Evolutionary conservation across 1,284 basidiomycete genomes (phyloP).

Genomic region (Takashimella tepidaria): DNA sequence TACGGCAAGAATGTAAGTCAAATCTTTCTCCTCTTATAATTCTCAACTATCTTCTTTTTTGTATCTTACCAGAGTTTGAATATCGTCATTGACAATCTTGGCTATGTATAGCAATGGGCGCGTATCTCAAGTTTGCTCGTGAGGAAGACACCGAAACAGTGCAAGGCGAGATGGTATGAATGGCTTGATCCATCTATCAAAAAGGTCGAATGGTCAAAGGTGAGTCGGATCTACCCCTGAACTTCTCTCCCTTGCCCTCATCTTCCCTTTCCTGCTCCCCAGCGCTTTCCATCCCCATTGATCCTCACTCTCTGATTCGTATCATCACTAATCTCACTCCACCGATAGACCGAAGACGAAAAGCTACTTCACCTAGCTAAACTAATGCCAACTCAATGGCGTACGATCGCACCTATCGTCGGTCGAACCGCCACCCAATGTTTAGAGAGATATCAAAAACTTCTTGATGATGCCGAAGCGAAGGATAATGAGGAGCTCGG

Average conservation of each 20-base stretch:
- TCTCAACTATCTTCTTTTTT: not conserved
- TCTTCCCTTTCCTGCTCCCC: not conserved
- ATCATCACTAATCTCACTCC: conserved; percentile 17
- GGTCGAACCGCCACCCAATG: conserved; percentile 99
- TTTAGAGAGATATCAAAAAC: conserved; percentile 94
- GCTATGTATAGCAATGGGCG: conserved; percentile 59
- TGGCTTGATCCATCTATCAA: conserved; percentile 99
- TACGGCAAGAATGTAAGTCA: conserved; percentile 88
- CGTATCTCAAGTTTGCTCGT: conserved; percentile 97
- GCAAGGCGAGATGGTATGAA: conserved; percentile 98
- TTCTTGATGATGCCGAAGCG: conserved; percentile 93
- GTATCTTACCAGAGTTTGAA: not conserved
- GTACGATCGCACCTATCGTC: conserved; percentile 97
- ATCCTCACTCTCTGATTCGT: not conserved
- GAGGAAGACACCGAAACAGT: conserved; percentile 98
- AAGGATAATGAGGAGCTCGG: conserved; percentile 91
- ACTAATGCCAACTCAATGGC: conserved; percentile 99
- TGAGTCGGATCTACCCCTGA: conserved; percentile 47
- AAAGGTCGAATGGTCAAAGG: conserved; percentile 99
- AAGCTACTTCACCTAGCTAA: conserved; percentile 97
- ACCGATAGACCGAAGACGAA: conserved; percentile 81
- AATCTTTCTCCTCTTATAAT: not conserved
- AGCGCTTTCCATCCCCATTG: not conserved
- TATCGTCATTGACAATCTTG: not conserved
- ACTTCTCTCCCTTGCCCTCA: conserved; percentile 7